A percentile compares a stretch with the other conserved stretches of the same genome.
phyloP scores from a whole-genome alignment of 805 yeast species.

The Sungouiella blattae region DNA sequence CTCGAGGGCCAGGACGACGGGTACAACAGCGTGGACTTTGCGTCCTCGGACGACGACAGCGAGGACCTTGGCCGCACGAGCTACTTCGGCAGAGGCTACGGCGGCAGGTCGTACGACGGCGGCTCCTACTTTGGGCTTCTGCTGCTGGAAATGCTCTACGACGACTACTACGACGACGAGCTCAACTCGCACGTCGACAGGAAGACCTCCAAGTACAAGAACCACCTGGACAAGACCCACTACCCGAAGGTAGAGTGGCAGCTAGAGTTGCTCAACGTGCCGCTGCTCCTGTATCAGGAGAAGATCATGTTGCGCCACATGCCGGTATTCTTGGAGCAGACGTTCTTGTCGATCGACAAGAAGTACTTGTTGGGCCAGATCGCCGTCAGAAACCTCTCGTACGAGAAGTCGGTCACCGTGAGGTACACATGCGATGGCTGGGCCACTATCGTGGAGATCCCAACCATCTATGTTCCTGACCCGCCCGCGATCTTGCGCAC shows the following conservation, averaged over 20 bases:
- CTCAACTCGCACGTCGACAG: slow-evolving; percentile 13
- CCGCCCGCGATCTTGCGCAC: slow-evolving; percentile 45
- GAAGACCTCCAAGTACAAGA: background rate
- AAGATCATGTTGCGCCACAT: slow-evolving; percentile 24
- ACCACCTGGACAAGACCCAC: slow-evolving; percentile 11
- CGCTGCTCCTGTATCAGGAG: slow-evolving; percentile 43
- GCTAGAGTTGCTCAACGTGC: slow-evolving; percentile 40
- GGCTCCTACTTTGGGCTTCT: no score
- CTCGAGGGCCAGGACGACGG: slow-evolving; percentile 17
- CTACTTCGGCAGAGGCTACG: no score
- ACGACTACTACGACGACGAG: slow-evolving; percentile 17
- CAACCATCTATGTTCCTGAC: slow-evolving; percentile 58
- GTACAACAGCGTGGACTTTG: slow-evolving; percentile 14
- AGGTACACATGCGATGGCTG: slow-evolving; percentile 78
- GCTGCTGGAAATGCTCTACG: no score
- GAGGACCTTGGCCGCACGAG: slow-evolving; percentile 24
- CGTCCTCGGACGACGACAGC: slow-evolving; percentile 23
- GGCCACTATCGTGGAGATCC: slow-evolving; percentile 69
- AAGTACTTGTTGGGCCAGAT: slow-evolving; percentile 64
- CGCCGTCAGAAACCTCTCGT: slow-evolving; percentile 74
- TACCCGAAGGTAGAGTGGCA: slow-evolving; percentile 40
- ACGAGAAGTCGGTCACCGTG: slow-evolving; percentile 61
- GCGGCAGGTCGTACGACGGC: slow-evolving; percentile 3
- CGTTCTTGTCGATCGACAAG: slow-evolving; percentile 57
- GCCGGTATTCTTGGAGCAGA: slow-evolving; percentile 61